Evolutionary conservation across 192 early-diverging fungal genomes (phyloP).

Genomic region (Cladochytrium replicatum): DNA sequence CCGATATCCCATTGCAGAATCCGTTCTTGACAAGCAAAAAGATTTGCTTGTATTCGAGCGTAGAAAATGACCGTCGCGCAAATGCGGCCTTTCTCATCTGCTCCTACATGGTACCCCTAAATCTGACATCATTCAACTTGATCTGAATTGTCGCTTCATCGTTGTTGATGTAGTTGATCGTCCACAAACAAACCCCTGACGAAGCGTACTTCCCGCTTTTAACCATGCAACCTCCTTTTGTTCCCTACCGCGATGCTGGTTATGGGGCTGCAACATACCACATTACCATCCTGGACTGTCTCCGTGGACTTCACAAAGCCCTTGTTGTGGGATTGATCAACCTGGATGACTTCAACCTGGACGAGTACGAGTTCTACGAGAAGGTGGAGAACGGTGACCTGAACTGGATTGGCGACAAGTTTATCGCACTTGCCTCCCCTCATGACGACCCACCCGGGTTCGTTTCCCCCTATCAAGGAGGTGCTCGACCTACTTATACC

Average conservation of each 20-base stretch:
- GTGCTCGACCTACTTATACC: no score
- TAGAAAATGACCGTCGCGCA: conserved; percentile 48
- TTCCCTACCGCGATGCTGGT: conserved; percentile 62
- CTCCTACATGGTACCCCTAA: conserved; percentile 54
- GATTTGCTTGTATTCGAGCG: conserved; percentile 42
- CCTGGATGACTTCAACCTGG: conserved; percentile 46
- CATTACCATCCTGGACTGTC: conserved; percentile 58
- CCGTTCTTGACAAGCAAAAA: conserved; percentile 36
- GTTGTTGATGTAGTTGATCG: conserved; percentile 35
- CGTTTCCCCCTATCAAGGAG: no score
- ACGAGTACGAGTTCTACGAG: conserved; percentile 68
- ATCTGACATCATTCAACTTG: no score
- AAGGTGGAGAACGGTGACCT: conserved; percentile 61
- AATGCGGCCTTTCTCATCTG: conserved; percentile 61
- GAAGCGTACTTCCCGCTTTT: conserved; percentile 46
- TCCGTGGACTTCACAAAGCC: conserved; percentile 51
- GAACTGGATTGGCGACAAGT: conserved; percentile 64
- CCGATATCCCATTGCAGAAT: conserved; percentile 39
- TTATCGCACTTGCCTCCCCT: conserved; percentile 60
- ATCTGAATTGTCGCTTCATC: no score
- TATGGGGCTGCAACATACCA: conserved; percentile 57
- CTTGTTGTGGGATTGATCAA: conserved; percentile 48
- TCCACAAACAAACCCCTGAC: conserved; percentile 49
- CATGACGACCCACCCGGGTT: conserved; percentile 35
- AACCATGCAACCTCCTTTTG: conserved; percentile 35